Evolutionary conservation across 164 flowering plant species (phyloP).

Genomic region (Umbellularia californica): DNA sequence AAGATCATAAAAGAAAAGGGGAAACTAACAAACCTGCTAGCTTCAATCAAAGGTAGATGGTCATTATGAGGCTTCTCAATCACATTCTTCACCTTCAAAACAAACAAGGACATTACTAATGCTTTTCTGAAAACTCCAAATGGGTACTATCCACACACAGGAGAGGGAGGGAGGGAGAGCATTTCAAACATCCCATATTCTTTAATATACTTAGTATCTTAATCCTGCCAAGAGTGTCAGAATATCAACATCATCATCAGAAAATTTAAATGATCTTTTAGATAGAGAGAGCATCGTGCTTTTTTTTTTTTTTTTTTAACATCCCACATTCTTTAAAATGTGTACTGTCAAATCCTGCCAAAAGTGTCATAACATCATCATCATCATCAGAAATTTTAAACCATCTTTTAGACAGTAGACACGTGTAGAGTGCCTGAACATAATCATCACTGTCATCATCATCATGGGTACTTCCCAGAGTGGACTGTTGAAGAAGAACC

Average conservation of each 20-base stretch:
- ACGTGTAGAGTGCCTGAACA: no score
- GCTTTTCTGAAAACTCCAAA: background rate
- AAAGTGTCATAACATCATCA: no score
- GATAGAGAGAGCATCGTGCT: no score
- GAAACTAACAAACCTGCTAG: conserved; percentile 72
- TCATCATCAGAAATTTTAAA: no score
- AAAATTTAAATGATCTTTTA: no score
- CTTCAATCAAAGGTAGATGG: conserved; percentile 93
- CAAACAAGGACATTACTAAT: background rate
- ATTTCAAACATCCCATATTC: background rate
- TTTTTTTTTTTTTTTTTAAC: no score
- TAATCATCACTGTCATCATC: no score
- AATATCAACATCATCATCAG: background rate
- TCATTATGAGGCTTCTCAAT: conserved; percentile 96
- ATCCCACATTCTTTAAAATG: no score
- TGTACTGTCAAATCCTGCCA: no score
- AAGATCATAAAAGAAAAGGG: background rate
- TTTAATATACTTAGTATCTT: background rate
- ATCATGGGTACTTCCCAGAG: no score
- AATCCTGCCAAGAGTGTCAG: background rate
- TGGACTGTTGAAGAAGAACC: no score
- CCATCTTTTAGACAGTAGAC: no score
- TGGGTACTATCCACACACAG: background rate
- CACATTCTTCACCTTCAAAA: conserved; percentile 83
- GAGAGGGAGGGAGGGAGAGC: background rate